Evolutionary conservation across 2,329 filamentous ascomycete species (phyloP), one percentile per base, ranked within the genome.

Genomic region (Penicillium sp.): DNA sequence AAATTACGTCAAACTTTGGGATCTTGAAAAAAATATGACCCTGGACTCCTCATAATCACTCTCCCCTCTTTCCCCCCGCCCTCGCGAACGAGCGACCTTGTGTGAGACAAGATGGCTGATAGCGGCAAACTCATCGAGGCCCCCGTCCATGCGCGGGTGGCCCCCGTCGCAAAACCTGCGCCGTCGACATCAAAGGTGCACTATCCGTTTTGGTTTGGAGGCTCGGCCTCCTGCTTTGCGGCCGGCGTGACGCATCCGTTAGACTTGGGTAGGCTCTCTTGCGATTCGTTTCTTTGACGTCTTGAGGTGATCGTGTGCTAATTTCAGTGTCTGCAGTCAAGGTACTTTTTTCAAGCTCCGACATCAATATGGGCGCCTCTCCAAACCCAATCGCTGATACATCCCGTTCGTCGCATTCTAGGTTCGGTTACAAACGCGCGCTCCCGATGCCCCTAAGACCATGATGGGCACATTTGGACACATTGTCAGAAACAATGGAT

Each of bases 141-240:
- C 45, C 61, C 60, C 38, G 55, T 58, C 43, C 56, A 51, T 36
- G 42, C 55, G 34, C 52, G 59, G 44, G 51, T 61, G 41, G 57
- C 56, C 49, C 47, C 61, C 33, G 49, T 58, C 16, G 51, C 56
- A 26, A 57, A 52, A 46, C 58, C 42, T 48, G 48, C 59, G 50
- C 45, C 59, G 50, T 43, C 60, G 49, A 55, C 59, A 49, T 57
- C 62, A 48, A 69, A 72, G 63, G 65, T 78, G 45, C 76, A 76
- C 64, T 93, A 93, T 75, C 89, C 89, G 9, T 93, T 93, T 74
- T 97, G 93, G 94, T 97, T 99, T 72, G 94, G 94, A 59, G 94
- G 94, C 51, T 96, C 90, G 70, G 91, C 93, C 46, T 94, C 89
- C 68, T 95, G 90, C 70, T 87, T 94, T 79, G 93, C 93, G 34